phyloP scores from a whole-genome alignment of 108 stramenopile genomes.

The Fragilaria crotonensis region DNA sequence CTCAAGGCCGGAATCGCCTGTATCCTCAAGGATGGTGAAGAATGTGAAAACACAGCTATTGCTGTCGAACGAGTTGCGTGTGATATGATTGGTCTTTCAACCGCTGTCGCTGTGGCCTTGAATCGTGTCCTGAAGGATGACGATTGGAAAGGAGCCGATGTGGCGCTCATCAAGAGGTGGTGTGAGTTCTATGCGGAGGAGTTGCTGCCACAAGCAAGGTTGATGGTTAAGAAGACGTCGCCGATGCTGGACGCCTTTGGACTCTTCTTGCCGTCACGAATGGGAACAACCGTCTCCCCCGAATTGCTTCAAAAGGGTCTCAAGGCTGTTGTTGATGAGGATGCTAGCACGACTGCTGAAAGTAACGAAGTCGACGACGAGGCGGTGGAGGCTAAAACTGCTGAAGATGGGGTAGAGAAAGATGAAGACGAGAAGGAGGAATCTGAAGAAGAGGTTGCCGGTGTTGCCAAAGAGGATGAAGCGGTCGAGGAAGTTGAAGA shows the following conservation, averaged over 20 bases:
- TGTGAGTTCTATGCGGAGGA: constrained; percentile 82
- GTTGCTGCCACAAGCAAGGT: constrained; percentile 65
- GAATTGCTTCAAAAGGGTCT: constrained; percentile 75
- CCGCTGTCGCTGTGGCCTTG: constrained; percentile 68
- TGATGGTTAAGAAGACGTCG: constrained; percentile 78
- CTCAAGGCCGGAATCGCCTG: constrained; percentile 83
- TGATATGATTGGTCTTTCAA: constrained; percentile 72
- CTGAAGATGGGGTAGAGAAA: constrained; percentile 21
- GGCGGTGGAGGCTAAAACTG: constrained; percentile 14
- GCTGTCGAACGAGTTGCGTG: constrained; percentile 81
- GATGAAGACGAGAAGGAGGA: constrained; percentile 19
- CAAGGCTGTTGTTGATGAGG: constrained; percentile 28
- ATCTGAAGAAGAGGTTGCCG: constrained; percentile 19
- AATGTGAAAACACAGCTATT: constrained; percentile 81
- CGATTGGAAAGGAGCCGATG: too few species aligned
- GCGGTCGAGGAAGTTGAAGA: constrained; percentile 30
- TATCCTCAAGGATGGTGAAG: constrained; percentile 77
- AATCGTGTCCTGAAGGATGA: constrained; percentile 62
- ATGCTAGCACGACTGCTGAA: neutral
- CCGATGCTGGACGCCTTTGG: constrained; percentile 78
- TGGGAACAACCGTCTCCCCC: constrained; percentile 63
- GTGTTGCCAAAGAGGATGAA: constrained; percentile 17
- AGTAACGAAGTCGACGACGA: constrained; percentile 10
- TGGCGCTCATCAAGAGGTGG: constrained; percentile 64
- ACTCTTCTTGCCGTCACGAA: constrained; percentile 76